Base-by-base conservation (phyloP, 73 alveolate species). In the Stentor coeruleus region DNA sequence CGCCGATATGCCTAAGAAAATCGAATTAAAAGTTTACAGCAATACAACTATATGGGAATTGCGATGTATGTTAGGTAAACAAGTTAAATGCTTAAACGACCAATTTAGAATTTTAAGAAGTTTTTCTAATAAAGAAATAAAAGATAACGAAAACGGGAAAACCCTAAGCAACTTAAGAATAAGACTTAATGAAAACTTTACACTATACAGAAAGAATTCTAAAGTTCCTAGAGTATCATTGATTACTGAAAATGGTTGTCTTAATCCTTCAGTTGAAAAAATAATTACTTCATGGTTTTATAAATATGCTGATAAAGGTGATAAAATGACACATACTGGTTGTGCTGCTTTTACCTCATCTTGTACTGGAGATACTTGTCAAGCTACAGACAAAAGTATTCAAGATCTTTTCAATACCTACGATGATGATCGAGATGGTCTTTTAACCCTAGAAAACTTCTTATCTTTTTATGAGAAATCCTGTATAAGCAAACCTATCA, bases 41-140 rank as follows among this genome's bases (percentile, higher is more conserved):
- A 93, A 91, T 72, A 81, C 87, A n/a, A 91, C 99, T 2, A 84
- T 95, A 11, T 92, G 93, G 89, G 99, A 95, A 42, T 84, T 93
- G 36, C 93, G 93, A 74, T 74, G 59, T 33, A 82, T 85, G 31
- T 81, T 95, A 3, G 93, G 91, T 30, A 84, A 88, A 81, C 66
- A n/a, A 38, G 74, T 87, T 20, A 82, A 83, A 66, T 81, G 76
- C 30, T 84, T 83, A 59, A 81, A 90, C 59, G 96, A 90, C 38
- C 88, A 87, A 3, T 81, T 93, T 35, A 90, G 91, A 38, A 40
- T 93, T 20, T 77, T 74, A 74, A 79, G 94, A 39, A 76, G 41
- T 77, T 59, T 89, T 4, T 84, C 88, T 3, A 76, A 79, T n/a
- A 84, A 89, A 3, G 96, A 92, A 37, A 74, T 94, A 35, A 91